phyloP scores from a whole-genome alignment of 805 yeast genomes.

The Metschnikowia shivogae region DNA sequence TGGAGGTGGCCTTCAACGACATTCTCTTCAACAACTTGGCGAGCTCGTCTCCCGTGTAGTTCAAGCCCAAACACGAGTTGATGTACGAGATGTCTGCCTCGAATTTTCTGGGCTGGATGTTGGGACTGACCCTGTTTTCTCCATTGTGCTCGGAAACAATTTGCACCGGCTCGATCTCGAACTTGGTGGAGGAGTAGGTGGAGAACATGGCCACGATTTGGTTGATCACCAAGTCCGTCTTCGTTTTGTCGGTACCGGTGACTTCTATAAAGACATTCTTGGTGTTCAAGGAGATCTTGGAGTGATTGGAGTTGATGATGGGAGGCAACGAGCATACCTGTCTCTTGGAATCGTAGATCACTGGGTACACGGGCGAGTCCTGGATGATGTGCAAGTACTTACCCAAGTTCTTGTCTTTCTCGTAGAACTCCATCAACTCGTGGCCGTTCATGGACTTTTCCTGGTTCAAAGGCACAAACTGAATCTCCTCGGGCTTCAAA shows the following conservation, averaged over 20 bases:
- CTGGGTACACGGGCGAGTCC: conserved; percentile 87
- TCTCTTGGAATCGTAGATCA: conserved; percentile 72
- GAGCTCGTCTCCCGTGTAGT: conserved; percentile 65
- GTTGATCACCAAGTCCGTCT: conserved; percentile 87
- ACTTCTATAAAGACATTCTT: conserved; percentile 86
- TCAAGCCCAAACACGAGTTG: conserved; percentile 88
- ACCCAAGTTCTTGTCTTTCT: conserved; percentile 84
- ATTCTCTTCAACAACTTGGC: conserved; percentile 66
- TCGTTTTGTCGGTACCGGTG: conserved; percentile 93
- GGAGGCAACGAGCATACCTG: conserved; percentile 94
- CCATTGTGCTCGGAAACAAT: conserved; percentile 77
- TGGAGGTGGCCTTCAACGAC: conserved; percentile 66
- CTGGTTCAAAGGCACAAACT: conserved; percentile 74
- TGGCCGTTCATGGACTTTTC: conserved; percentile 65
- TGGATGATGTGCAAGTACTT: conserved; percentile 83
- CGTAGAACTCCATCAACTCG: conserved; percentile 83
- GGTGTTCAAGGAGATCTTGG: conserved; percentile 83
- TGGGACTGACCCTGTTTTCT: conserved; percentile 73
- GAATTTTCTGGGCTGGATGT: conserved; percentile 61
- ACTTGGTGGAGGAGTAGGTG: conserved; percentile 74
- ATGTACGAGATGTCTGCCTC: conserved; percentile 78
- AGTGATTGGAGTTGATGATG: conserved; percentile 86
- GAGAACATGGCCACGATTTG: conserved; percentile 96
- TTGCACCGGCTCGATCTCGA: conserved; percentile 86
- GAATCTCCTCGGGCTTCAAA: conserved; percentile 68